Base-by-base conservation (phyloP, 805 yeast species). In the Metschnikowia aberdeeniae region DNA sequence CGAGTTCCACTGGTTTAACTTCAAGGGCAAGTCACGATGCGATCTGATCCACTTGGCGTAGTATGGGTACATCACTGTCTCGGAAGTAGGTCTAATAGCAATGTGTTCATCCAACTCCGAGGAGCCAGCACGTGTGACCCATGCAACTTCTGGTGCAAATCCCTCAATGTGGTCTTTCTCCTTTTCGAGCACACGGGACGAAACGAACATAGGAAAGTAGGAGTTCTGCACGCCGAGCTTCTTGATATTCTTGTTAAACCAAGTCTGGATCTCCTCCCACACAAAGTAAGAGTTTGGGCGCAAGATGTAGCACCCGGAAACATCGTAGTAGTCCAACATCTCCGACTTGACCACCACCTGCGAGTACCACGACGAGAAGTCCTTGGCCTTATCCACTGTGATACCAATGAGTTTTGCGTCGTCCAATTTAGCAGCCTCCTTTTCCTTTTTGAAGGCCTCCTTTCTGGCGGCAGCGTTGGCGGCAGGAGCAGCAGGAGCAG, bases 131-230 rank as follows among this genome's bases (percentile, higher is more conserved):
- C 76, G 82, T 45, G 99, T 93, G 56, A 93, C 99, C 99, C 99
- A 93, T 22, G 99, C 99, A 45, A 93, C 99, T 71, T 93, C 99
- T 22, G 99, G 99, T 38, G 99, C 99, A 66, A 93, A 93, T 36
- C 99, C 99, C 70, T 93, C 99, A 58, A 93, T 81, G 66, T 93
- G 99, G 64, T 93, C 99, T 72, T 93, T 93, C 76, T 93, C 99
- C 73, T 84, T 89, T 73, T 95, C 98, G 60, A 93, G 76, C 19
- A 95, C 99, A 57, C 82, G 80, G 38, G 87, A 76, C 8, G 97
- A 89, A 41, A 93, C 98, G 63, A 93, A 93, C 97, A 93, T 88
- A 53, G 99, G 99, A 86, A 93, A 93, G 68, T 92, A 92, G 22
- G 97, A 85, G 70, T 93, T 93, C 60, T 84, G 81, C 49, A 95